Evolutionary conservation across 1,284 basidiomycete species (phyloP).

Genomic region (Agaricales sp.): DNA sequence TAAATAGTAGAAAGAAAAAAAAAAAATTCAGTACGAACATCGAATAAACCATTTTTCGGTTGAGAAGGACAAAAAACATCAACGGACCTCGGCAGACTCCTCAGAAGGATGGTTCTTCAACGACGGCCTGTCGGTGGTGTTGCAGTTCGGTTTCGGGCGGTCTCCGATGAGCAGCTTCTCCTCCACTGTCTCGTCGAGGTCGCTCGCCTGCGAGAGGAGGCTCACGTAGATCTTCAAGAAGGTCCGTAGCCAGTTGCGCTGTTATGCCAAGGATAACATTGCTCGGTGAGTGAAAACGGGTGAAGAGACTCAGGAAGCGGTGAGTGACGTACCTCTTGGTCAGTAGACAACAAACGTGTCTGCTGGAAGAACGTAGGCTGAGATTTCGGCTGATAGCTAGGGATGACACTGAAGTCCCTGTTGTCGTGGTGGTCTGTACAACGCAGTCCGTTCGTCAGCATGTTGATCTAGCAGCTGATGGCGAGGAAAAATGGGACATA

Average conservation of each 20-base stretch:
- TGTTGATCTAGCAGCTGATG: constrained; percentile 8
- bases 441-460: neutral
- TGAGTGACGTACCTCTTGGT: constrained; percentile 40
- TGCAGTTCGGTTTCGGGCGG: constrained; percentile 53
- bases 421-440: constrained; percentile 55
- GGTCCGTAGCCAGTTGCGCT: constrained; percentile 53
- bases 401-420: constrained; percentile 70
- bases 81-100: constrained; percentile 39
- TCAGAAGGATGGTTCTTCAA: constrained; percentile 45
- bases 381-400: constrained; percentile 60
- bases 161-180: constrained; percentile 72
- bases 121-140: constrained; percentile 37
- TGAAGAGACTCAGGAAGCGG: neutral
- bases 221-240: constrained; percentile 71
- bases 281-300: no score
- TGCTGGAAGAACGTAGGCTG: constrained; percentile 48
- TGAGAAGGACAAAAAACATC: constrained; percentile 14
- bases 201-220: constrained; percentile 64
- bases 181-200: constrained; percentile 66
- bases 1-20: constrained; percentile 16
- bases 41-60: neutral
- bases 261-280: no score
- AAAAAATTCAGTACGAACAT: constrained; percentile 6
- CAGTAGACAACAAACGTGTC: constrained; percentile 51
- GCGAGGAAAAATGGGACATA: constrained; percentile 6